A percentile compares a stretch with the other conserved stretches of the same genome.
Evolutionary conservation across 805 yeast species (phyloP).

Genomic region (Schwanniomyces pseudopolymorphus): DNA sequence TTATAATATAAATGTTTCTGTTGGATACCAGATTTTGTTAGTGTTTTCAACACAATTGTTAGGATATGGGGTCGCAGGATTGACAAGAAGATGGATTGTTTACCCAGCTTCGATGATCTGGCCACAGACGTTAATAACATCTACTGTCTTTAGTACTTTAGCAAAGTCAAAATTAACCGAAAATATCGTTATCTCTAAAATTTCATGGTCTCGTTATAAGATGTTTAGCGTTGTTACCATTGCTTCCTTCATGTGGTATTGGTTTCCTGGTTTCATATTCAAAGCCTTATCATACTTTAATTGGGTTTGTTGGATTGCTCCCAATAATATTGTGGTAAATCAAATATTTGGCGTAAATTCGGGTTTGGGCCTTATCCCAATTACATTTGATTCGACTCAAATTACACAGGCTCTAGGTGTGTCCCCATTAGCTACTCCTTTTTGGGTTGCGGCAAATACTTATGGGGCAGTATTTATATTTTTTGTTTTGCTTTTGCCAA

Average conservation of each 20-base stretch:
- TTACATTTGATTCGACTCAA: slow-evolving; percentile 61
- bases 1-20: slow-evolving; percentile 8
- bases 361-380: slow-evolving; percentile 66
- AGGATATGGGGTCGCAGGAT: slow-evolving; percentile 33
- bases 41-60: slow-evolving; percentile 6
- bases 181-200: no score
- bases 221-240: slow-evolving; percentile 15
- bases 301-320: slow-evolving; percentile 51
- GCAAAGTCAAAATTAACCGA: slow-evolving; percentile 25
- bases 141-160: slow-evolving; percentile 57
- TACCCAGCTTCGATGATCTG: slow-evolving; percentile 67
- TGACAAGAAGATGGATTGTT: slow-evolving; percentile 57
- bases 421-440: slow-evolving; percentile 66
- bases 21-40: slow-evolving; percentile 11
- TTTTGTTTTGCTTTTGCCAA: no score
- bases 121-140: no score
- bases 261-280: slow-evolving; percentile 11
- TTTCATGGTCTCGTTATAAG: slow-evolving; percentile 10
- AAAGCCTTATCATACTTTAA: slow-evolving; percentile 7
- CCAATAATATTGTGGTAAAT: slow-evolving; percentile 56
- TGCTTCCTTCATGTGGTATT: slow-evolving; percentile 19
- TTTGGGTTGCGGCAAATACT: slow-evolving; percentile 47
- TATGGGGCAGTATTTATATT: no score
- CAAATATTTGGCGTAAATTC: slow-evolving; percentile 63
- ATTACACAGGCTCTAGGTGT: slow-evolving; percentile 52